A percentile compares a stretch with the other conserved stretches of the same genome.
phyloP scores from a whole-genome alignment of 495 filamentous ascomycete species.

The Barbatosphaeria neglecta region DNA sequence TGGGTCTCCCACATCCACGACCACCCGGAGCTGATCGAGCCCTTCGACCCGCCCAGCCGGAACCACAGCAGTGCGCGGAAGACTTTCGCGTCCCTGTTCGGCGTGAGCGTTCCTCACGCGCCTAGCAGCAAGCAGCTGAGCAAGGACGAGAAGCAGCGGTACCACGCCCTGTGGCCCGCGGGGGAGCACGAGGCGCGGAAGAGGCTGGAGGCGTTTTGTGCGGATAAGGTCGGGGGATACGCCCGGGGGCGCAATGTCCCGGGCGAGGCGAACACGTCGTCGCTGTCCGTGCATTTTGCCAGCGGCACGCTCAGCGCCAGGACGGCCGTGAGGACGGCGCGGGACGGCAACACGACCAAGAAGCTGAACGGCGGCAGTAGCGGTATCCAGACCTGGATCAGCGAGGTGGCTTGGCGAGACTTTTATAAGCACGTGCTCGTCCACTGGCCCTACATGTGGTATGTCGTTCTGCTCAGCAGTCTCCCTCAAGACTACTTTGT shows the following conservation, averaged over 20 bases:
- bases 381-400: conserved; percentile 69
- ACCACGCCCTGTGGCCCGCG: conserved; percentile 56
- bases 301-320: conserved; percentile 67
- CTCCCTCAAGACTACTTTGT: background rate
- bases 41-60: conserved; percentile 43
- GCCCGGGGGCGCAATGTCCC: conserved; percentile 50
- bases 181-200: conserved; percentile 66
- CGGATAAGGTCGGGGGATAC: conserved; percentile 52
- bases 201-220: conserved; percentile 59
- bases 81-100: conserved; percentile 49
- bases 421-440: conserved; percentile 86
- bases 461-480: conserved; percentile 13
- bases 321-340: conserved; percentile 57
- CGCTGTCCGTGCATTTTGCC: conserved; percentile 70
- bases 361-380: conserved; percentile 56
- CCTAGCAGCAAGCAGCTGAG: conserved; percentile 55
- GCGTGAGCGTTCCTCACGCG: conserved; percentile 45
- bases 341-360: conserved; percentile 54
- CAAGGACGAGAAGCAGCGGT: conserved; percentile 44
- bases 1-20: conserved; percentile 64
- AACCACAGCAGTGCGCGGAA: conserved; percentile 48
- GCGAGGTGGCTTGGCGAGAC: conserved; percentile 83
- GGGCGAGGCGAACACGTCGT: conserved; percentile 49
- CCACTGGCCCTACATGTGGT: conserved; percentile 85
- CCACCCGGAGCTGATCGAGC: conserved; percentile 51